Conservation (phyloP, 768 basidiomycete genomes). For the Suillus subluteus region DNA sequence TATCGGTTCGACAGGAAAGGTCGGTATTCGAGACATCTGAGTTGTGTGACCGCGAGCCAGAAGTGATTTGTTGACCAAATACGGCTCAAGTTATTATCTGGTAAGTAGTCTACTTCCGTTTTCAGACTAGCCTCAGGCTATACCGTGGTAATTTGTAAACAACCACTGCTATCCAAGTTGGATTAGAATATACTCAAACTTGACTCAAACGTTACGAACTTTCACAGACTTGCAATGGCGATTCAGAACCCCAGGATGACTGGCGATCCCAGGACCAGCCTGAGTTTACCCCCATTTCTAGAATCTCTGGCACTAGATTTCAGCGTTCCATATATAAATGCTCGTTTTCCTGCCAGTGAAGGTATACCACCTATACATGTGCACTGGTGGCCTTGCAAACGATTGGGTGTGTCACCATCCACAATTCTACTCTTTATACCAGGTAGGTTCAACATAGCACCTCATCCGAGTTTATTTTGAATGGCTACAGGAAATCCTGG, state of each 20-base stretch:
- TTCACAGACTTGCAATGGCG: not conserved
- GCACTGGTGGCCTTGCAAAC: slow-evolving; percentile 53
- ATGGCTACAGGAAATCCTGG: slow-evolving; percentile 53
- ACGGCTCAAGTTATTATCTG: not conserved
- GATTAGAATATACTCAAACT: too few relatives aligned
- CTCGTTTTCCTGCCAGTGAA: slow-evolving; percentile 14
- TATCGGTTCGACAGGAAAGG: slow-evolving; percentile 47
- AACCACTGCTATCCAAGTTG: too few relatives aligned
- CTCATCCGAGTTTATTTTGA: slow-evolving; percentile 4
- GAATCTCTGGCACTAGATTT: slow-evolving; percentile 1
- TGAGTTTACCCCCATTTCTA: slow-evolving; percentile 8
- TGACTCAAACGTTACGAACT: not conserved
- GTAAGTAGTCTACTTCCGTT: not conserved
- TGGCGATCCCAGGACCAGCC: not conserved
- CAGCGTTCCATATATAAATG: slow-evolving; percentile 8
- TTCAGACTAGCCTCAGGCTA: not conserved
- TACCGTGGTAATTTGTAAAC: too few relatives aligned
- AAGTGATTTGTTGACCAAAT: not conserved
- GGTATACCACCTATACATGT: slow-evolving; percentile 46
- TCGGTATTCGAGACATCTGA: slow-evolving; percentile 61
- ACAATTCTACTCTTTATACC: slow-evolving; percentile 54
- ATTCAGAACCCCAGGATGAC: not conserved
- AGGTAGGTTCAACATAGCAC: slow-evolving; percentile 32
- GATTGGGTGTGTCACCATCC: slow-evolving; percentile 18
- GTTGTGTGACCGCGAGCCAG: slow-evolving; percentile 1